Base-by-base conservation (phyloP, 306 rosid genomes). In the Quercus mongolica region DNA sequence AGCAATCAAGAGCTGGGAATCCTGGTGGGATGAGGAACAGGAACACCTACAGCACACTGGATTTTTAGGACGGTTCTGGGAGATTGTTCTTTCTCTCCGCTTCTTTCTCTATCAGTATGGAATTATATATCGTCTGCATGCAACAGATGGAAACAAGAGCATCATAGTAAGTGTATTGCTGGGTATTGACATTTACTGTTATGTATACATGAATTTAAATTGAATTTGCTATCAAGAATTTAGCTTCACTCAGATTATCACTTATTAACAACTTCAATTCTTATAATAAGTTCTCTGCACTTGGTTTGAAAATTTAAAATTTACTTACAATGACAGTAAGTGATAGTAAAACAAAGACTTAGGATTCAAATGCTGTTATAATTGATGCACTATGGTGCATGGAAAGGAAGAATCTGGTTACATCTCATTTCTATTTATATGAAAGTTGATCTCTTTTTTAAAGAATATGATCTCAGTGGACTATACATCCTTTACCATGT, bases 21-120 rank as follows among this genome's bases (percentile, higher is more conserved):
- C 99, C 3, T 95, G 99, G 99, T 95, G 99, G 99, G 91, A 89
- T 20, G 99, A 95, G 81, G 99, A 95, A 87, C 99, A 95, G 65
- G 99, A 95, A 85, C 99, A 95, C 85, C 86, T 95, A 82, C 90
- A 83, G 83, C 44, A 84, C 90, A 88, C 98, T 52, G 97, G 98
- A 28, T 4, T 78, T 46, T 3, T 84, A 7, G 99, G 98, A 71
- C 88, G 97, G 74, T 76, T 87, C 73, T 90, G 91, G 86, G 99
- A 95, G 86, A 69, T 85, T 62, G 1, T 89, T 82, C 96, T 95
- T 56, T 77, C 92, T 71, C 18, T 89, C 69, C 98, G 98, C 82
- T 93, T 93, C 91, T 88, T 95, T 76, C 55, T 93, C 71, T 95
- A 89, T 82, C 99, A 95, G 78, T 95, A 95, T 49, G 99, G 99